phyloP scores from a whole-genome alignment of 2,329 filamentous ascomycete species.

The Fusarium camptoceras region DNA sequence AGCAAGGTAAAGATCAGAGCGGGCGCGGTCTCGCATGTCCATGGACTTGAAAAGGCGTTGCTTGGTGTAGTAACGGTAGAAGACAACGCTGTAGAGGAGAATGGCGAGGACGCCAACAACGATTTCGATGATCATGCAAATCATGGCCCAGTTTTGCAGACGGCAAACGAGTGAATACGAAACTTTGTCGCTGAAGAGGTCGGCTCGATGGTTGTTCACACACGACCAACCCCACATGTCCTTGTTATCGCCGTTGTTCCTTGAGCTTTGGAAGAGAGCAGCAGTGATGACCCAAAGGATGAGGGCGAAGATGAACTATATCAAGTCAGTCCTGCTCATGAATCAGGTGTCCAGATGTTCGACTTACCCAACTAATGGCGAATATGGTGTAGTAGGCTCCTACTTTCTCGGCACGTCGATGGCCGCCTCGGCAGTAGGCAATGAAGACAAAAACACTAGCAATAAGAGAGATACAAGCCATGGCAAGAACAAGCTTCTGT shows the following conservation, averaged over 20 bases:
- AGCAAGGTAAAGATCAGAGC: constrained; percentile 93
- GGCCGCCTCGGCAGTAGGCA: constrained; percentile 89
- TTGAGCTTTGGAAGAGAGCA: constrained; percentile 82
- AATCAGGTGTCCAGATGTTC: neutral
- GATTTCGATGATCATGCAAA: constrained; percentile 97
- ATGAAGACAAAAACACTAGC: constrained; percentile 84
- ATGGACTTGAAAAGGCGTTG: constrained; percentile 95
- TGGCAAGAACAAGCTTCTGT: constrained; percentile 82
- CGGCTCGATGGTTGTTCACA: constrained; percentile 82
- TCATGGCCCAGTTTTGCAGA: constrained; percentile 91
- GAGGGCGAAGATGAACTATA: constrained; percentile 84
- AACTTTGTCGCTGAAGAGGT: constrained; percentile 83
- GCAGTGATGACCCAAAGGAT: constrained; percentile 92
- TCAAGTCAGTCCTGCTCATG: constrained; percentile 8
- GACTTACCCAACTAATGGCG: constrained; percentile 77
- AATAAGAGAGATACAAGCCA: constrained; percentile 82
- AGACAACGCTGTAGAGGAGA: constrained; percentile 90
- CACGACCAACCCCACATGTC: constrained; percentile 99
- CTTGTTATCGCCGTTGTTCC: constrained; percentile 76
- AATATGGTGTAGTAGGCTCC: constrained; percentile 96
- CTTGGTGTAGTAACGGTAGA: constrained; percentile 98
- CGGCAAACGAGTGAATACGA: constrained; percentile 93
- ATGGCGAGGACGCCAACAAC: constrained; percentile 93
- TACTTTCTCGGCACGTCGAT: constrained; percentile 89
- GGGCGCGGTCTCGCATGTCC: constrained; percentile 92